Percentiles rank a stretch among this genome's conserved stretches.
phyloP scores from a whole-genome alignment of 257 asterid genomes.

The Penstemon eatonii region DNA sequence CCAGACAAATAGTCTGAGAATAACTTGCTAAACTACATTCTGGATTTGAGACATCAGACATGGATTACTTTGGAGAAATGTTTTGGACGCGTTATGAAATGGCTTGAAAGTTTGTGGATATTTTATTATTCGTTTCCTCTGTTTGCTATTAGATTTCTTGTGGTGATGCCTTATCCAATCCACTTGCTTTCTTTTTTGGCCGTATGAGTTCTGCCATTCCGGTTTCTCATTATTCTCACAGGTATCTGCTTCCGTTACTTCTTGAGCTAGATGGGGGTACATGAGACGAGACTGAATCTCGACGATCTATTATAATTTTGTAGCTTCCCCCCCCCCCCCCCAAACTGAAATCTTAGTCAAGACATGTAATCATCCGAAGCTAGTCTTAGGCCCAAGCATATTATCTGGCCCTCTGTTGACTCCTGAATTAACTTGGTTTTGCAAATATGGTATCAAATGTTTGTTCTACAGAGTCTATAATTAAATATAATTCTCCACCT shows the following conservation, averaged over 20 bases:
- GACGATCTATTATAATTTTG: not conserved
- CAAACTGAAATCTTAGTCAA: not conserved
- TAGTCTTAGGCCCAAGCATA: not conserved
- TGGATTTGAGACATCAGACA: not conserved
- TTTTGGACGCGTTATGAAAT: not conserved
- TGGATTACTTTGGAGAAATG: constrained; percentile 1
- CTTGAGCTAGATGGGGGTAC: too few relatives aligned
- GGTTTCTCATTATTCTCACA: constrained; percentile 6
- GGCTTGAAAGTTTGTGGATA: not conserved
- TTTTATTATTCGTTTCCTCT: not conserved
- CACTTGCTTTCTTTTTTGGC: not conserved
- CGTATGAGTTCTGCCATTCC: constrained; percentile 2
- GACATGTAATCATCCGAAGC: not conserved
- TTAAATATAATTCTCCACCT: not conserved
- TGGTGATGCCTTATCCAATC: not conserved
- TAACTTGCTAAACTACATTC: not conserved
- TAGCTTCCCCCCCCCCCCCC: not conserved
- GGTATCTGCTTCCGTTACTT: constrained; percentile 14
- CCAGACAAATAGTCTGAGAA: not conserved
- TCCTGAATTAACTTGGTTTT: not conserved
- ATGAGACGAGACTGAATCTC: not conserved
- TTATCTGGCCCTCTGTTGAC: not conserved
- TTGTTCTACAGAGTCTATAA: too few relatives aligned
- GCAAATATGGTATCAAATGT: not conserved
- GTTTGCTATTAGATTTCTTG: not conserved